Conservation (phyloP, 1,139 yeast species). For the Saccharomyces pastorianus region DNA sequence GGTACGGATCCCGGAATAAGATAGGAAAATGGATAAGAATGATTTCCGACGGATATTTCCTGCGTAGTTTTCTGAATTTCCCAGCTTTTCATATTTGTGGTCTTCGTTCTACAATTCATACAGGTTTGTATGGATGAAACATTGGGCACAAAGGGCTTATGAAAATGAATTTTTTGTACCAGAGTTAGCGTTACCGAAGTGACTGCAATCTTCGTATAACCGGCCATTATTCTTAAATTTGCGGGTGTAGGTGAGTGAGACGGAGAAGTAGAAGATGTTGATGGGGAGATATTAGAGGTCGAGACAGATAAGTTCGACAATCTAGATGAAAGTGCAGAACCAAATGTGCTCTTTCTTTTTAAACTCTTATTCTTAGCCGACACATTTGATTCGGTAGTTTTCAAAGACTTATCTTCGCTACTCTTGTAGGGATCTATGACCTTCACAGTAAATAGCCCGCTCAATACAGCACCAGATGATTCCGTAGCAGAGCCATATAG, state of each 20-base stretch:
- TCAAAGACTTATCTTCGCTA: not conserved
- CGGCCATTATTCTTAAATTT: slow-evolving; percentile 16
- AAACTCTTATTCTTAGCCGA: slow-evolving; percentile 1
- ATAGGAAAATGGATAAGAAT: slow-evolving; percentile 92
- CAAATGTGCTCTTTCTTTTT: slow-evolving; percentile 13
- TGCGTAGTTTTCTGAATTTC: slow-evolving; percentile 59
- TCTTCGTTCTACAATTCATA: slow-evolving; percentile 45
- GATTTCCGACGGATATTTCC: slow-evolving; percentile 54
- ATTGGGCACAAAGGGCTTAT: slow-evolving; percentile 57
- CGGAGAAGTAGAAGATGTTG: slow-evolving; percentile 9
- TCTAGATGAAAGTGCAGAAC: slow-evolving; percentile 11
- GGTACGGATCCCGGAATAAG: slow-evolving; percentile 83
- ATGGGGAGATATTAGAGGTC: not conserved
- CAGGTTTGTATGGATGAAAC: slow-evolving; percentile 41
- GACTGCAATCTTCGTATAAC: slow-evolving; percentile 34
- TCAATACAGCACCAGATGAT: slow-evolving; percentile 76
- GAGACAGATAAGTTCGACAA: slow-evolving; percentile 15
- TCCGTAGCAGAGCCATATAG: slow-evolving; percentile 72
- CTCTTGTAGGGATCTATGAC: slow-evolving; percentile 18
- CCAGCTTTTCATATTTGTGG: slow-evolving; percentile 76
- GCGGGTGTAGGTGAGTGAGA: slow-evolving; percentile 7
- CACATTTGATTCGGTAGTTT: not conserved
- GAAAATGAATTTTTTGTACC: slow-evolving; percentile 58
- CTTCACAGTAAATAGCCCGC: slow-evolving; percentile 51
- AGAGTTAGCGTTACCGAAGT: slow-evolving; percentile 55